Base-by-base conservation (phyloP, 2,329 filamentous ascomycete species). In the Aspergillus spinulosporus region DNA sequence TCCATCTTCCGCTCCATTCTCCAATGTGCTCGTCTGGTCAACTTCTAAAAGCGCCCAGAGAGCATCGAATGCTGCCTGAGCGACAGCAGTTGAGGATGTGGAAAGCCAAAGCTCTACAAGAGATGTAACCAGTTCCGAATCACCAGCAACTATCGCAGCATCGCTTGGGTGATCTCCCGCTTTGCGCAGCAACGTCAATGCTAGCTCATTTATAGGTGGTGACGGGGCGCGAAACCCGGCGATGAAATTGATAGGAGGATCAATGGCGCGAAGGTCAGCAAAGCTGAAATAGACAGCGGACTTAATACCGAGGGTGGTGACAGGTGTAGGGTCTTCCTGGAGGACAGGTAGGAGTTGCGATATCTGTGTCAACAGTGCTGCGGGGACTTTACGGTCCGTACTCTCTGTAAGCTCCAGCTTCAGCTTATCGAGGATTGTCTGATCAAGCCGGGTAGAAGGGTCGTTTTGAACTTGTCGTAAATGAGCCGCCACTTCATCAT, bases 51-150 rank as follows among this genome's bases (percentile, higher is more conserved):
- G 71, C 5, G 76, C 74, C 58, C 79, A 75, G 8, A 88, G 67
- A 6, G 83, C 71, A 43, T 82, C 75, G 31, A 80, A 75, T 2
- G 83, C 80, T 51, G 80, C 75, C 14, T 80, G 79, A 4, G 83
- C 80, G 34, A 86, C 75, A 8, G 80, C 82, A 2, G 81, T 80
- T 44, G 82, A 80, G 21, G 75, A 65, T 0, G 82, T 82, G 45
- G 79, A 80, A 5, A 87, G 76, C 84, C 84, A 87, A 15, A 85
- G 65, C 45, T 80, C 77, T 4, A 87, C 76, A 21, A 87, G 68
- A 8, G 81, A 79, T 5, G 74, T 70, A 5, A 86, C 77, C 3
- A 85, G 73, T n/a, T 78, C 77, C 5, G 81, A 77, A 58, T 82
- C 78, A 12, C 80, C 80, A 11, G 84, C 84, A 31, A 87, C 77